Evolutionary conservation across 2,329 filamentous ascomycete genomes (phyloP).

Genomic region (Capronia americana): DNA sequence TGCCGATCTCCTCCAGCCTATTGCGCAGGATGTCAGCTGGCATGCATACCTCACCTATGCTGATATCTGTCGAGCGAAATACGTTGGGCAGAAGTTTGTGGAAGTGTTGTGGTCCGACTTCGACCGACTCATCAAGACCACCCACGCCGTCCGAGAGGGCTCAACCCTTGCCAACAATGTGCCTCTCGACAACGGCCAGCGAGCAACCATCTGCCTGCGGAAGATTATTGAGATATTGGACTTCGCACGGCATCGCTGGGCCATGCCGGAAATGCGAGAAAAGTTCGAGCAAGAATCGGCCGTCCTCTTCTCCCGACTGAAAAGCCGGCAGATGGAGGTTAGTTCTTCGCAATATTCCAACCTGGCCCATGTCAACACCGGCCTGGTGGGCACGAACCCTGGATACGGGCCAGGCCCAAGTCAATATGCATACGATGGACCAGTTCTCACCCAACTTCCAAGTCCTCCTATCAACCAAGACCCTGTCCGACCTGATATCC

Average conservation of each 20-base stretch:
- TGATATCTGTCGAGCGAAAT: constrained; percentile 84
- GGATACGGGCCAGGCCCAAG: constrained; percentile 15
- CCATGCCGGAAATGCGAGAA: constrained; percentile 35
- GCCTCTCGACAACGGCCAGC: constrained; percentile 35
- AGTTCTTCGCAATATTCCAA: constrained; percentile 21
- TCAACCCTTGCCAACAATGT: constrained; percentile 21
- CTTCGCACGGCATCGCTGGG: constrained; percentile 37
- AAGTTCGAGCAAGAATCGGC: constrained; percentile 40
- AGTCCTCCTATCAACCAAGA: constrained; percentile 31
- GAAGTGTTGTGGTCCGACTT: constrained; percentile 62
- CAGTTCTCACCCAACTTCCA: constrained; percentile 24
- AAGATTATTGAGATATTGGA: constrained; percentile 39
- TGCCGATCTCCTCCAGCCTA: constrained; percentile 73
- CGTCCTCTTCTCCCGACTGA: constrained; percentile 37
- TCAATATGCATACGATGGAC: constrained; percentile 21
- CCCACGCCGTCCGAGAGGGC: constrained; percentile 25
- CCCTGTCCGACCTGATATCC: constrained; percentile 6
- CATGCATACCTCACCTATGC: constrained; percentile 81
- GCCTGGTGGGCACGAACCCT: constrained; percentile 8
- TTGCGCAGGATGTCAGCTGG: constrained; percentile 65
- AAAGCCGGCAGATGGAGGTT: constrained; percentile 30
- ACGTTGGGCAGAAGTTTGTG: constrained; percentile 64
- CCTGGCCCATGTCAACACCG: not conserved
- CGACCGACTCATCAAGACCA: constrained; percentile 50
- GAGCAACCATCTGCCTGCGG: constrained; percentile 33